Evolutionary conservation across 2,329 filamentous ascomycete genomes (phyloP), one percentile per base, ranked within the genome.

Genomic region (Fusarium robinianum): DNA sequence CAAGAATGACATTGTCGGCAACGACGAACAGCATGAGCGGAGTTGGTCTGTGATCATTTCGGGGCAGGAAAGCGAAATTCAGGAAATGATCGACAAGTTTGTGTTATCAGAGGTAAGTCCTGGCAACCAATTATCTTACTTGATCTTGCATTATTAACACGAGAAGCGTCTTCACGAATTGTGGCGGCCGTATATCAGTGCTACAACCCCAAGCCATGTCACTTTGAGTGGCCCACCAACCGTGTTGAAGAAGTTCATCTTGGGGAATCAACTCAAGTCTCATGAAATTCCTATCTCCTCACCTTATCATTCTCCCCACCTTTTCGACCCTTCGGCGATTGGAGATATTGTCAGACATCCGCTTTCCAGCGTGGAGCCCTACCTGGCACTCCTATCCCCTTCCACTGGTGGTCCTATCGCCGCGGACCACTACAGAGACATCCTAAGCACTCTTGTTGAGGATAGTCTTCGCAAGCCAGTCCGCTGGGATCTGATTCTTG

Each of bases 191-290:
- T 64, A 60, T 35, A 54, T 63, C 25, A 63, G 59, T n/a, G 61
- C 61, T 1, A 48, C 47, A 8, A 49, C 52, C 5, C 58, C 51
- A 8, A 52, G 41, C 10, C 48, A 44, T 31, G 16, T 53, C 11
- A 62, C 60, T 5, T 36, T 64, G 18, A 63, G 60, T 15, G 61
- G 60, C 1, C 53, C 54, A 2, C 61, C 61, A 5, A 16, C n/a
- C 3, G 30, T 55, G 1, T 33, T 64, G 18, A 27, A 39, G 8
- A 21, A 26, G 2, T 61, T 63, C 31, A 8, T 60, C 17, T 14
- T 39, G 4, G 14, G 24, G 3, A 25, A 49, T 8, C 37, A 53
- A 32, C 12, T 54, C 19, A 52, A 46, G 14, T 11, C 42, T 7
- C 47, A 58, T 15, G 36, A 37, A 5, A 53, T 60, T 15, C 24